These are phyloP conservation scores for Fusarium penzigii DNA, from an alignment of 2,329 filamentous ascomycete genomes.

Conservation along the genomic window DNA sequence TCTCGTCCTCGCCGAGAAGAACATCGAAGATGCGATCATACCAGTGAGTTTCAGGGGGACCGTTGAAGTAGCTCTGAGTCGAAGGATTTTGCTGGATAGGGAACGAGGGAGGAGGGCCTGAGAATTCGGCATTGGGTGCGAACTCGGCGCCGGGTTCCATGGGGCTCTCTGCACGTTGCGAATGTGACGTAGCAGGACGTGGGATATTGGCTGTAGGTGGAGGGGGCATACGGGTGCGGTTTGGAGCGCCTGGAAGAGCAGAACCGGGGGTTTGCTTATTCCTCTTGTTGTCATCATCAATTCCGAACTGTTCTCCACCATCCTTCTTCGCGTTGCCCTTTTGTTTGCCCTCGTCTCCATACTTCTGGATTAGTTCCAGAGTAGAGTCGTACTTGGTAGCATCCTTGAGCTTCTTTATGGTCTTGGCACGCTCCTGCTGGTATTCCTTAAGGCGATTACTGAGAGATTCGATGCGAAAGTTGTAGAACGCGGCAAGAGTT, in stretches of 20 bases:
- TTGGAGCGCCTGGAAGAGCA: slow-evolving; percentile 20
- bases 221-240: slow-evolving; percentile 53
- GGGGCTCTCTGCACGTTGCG: slow-evolving; percentile 29
- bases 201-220: slow-evolving; percentile 65
- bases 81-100: slow-evolving; percentile 26
- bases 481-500: slow-evolving; percentile 69
- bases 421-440: slow-evolving; percentile 77
- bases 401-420: slow-evolving; percentile 91
- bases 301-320: slow-evolving; percentile 4
- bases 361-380: slow-evolving; percentile 89
- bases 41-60: slow-evolving; percentile 64
- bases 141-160: slow-evolving; percentile 62
- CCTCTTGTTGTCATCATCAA: slow-evolving; percentile 13
- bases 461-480: slow-evolving; percentile 74
- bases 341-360: slow-evolving; percentile 67
- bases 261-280: slow-evolving; percentile 15
- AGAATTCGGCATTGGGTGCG: slow-evolving; percentile 64
- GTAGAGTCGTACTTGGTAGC: slow-evolving; percentile 97
- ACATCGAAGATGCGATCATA: slow-evolving; percentile 94
- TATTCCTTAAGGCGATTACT: slow-evolving; percentile 71
- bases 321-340: slow-evolving; percentile 34
- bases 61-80: slow-evolving; percentile 13
- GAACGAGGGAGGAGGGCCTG: slow-evolving; percentile 39
- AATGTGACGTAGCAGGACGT: slow-evolving; percentile 35
- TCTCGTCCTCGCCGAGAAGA: slow-evolving; percentile 93